Evolutionary conservation across 1,139 yeast genomes (phyloP).

Genomic region (Suhomyces bribrorum): DNA sequence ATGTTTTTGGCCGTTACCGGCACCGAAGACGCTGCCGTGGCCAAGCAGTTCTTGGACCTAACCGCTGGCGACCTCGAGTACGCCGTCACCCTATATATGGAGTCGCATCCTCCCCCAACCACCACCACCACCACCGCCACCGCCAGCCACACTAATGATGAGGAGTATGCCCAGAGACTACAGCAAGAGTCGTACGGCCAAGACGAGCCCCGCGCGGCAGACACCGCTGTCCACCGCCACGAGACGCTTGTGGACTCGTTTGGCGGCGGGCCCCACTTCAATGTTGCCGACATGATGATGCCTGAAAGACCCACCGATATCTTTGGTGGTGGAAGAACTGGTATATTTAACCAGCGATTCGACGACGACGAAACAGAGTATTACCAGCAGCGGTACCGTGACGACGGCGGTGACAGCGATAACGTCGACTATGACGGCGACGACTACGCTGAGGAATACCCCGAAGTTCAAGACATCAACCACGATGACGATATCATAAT

Average conservation of each 20-base stretch:
- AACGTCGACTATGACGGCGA: constrained; percentile 20
- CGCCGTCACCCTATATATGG: constrained; percentile 85
- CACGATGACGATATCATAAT: constrained; percentile 26
- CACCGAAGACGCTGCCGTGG: constrained; percentile 64
- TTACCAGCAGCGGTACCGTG: constrained; percentile 22
- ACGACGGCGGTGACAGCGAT: constrained; percentile 23
- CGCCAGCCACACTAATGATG: constrained; percentile 31
- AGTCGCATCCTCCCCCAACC: constrained; percentile 38
- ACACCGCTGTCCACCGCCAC: constrained; percentile 78
- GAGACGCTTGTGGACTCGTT: constrained; percentile 67
- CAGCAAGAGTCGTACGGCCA: constrained; percentile 62
- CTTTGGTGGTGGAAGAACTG: constrained; percentile 44
- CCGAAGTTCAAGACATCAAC: constrained; percentile 23
- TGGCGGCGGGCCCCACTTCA: constrained; percentile 13
- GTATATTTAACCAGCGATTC: constrained; percentile 47
- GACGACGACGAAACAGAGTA: constrained; percentile 35
- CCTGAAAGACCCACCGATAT: constrained; percentile 35
- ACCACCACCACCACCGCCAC: constrained; percentile 8
- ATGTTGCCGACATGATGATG: constrained; percentile 12
- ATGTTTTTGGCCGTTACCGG: constrained; percentile 87
- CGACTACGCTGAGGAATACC: too few relatives aligned
- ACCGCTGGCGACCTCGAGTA: constrained; percentile 78
- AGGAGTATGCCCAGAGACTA: constrained; percentile 62
- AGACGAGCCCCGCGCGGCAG: constrained; percentile 54
- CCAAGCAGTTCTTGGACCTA: constrained; percentile 77